Base-by-base conservation (phyloP, 1,139 yeast genomes). In the Kluyveromyces marxianus region DNA sequence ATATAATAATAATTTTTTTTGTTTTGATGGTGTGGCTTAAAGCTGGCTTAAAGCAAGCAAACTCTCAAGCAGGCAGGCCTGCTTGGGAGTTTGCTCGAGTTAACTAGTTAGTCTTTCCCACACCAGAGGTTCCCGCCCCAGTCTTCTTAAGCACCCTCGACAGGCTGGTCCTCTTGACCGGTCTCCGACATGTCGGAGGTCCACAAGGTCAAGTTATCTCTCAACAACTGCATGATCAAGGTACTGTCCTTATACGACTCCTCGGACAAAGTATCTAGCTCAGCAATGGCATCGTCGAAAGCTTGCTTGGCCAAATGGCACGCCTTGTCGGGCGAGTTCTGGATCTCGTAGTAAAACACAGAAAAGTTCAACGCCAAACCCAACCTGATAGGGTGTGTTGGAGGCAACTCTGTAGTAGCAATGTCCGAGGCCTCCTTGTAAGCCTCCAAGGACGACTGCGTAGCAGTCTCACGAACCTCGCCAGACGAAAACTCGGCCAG, bases 231-330 rank as follows among this genome's bases (percentile, higher is more conserved):
- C 97, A 92, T 92, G 68, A 92, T 92, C 70, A 92, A 81, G 59
- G 97, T 90, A 54, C 97, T 89, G 71, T 92, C 98, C 74, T 90
- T 90, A 81, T 90, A 90, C 56, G 96, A 87, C 74, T 92, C 97
- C 75, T 92, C 97, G 44, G 96, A 86, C 66, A 92, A 78, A 57
- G 97, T 87, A 74, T 92, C 97, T 69, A 92, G 81, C 74, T 92
- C 98, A 58, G 97, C 96, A 69, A 92, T 95, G 54, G 98, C 98
- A 67, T 92, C 98, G 69, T 92, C 97, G 62, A 92, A 92, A 44
- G 98, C 97, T 76, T 90, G 96, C 72, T 92, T 92, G 61, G 98
- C 98, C 71, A 92, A 79, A 68, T 89, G 96, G 69, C 98, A 92
- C 58, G 98, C 98, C 69, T 95, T 88, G 70, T 89, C 97, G 60